Base-by-base conservation (phyloP, 2,329 filamentous ascomycete species). In the Paradendryphiella salina region DNA sequence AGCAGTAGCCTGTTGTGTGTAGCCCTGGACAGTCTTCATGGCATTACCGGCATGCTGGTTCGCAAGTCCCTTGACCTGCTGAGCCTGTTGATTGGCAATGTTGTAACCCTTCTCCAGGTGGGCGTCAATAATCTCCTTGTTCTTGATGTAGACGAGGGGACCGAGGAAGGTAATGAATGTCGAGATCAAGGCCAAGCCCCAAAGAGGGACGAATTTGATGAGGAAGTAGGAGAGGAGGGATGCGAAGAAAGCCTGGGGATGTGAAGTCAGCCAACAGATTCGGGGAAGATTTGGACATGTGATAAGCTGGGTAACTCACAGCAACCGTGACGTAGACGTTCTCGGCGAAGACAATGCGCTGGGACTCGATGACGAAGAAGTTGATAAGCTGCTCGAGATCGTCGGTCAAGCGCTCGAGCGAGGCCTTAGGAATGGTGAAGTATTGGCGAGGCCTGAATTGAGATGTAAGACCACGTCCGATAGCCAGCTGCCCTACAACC, bases 281-380 rank as follows among this genome's bases (percentile, higher is more conserved):
- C 23, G 23, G 23, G 8, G 5, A 26, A 26, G 23, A 9, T 9
- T 2, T 26, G 29, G 8, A 10, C 5, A 6, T 9, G 3, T 4
- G 13, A 31, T 6, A 10, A 10, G 21, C n/a, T 29, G 29, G 11
- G 9, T 2, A 36, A 73, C 82, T 70, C 79, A 85, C 83, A 52
- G 77, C 78, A 67, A 82, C 70, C 11, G 84, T 86, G 52, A 80
- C 81, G 52, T 80, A 78, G 47, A 85, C 76, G 63, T 86, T 86
- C 77, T 87, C 84, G 26, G 82, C 84, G 62, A 86, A 87, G 52
- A 86, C 70, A 57, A 86, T 79, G 51, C 84, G 80, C 76, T 87
- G 84, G 67, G 84, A 82, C 69, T 87, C 84, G 56, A 87, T 85
- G 60, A 86, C 78, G 72, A 86, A 84, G 75, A 87, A 87, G 76